Evolutionary conservation across 768 basidiomycete genomes (phyloP), one percentile per base, ranked within the genome.

Genomic region (Neoboletus magnificus): DNA sequence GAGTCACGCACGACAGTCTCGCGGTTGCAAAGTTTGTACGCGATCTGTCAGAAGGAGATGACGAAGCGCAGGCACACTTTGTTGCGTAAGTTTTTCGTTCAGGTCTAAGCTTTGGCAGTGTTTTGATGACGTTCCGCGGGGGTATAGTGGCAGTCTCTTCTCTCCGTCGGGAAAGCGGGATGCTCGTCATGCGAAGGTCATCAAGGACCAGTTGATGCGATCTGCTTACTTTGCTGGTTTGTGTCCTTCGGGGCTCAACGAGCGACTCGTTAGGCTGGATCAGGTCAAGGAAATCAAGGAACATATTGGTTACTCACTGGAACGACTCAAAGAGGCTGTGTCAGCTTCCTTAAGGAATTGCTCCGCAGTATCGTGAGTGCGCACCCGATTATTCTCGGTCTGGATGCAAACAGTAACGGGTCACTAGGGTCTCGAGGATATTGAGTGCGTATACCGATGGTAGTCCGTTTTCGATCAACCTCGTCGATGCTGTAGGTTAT

Each of bases 391-490:
- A 22, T 15, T 16, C 13, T 50, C 29, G 5, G 12, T 23, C 9
- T 57, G 13, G 42, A 35, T 15, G 25, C 13, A 36, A 46, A 56
- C 18, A 18, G 3, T 32, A 22, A 36, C 37, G n/a, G n/a, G n/a
- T 29, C 22, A 18, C 16, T 35, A 81, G 80, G 39, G 63, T 71
- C 40, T 61, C 65, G 4, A 73, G 76, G 37, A 73, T 84, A n/a
- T 65, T 82, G 67, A 71, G 71, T 40, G 82, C 82, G 0, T 86
- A 86, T 62, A 64, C 58, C 4, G 73, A 81, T 25, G 80, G 79
- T 27, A 75, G 77, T 50, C 72, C 75, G 1, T 86, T 81, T 59
- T 85, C 83, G 0, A 67, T 83, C 23, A 77, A 85, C 33, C 76
- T 86, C 1, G 75, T 79, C 7, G 82, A 82, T 2, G 84, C 84